Evolutionary conservation across 371 early-diverging fungal genomes (phyloP), one percentile per base, ranked within the genome.

Genomic region (Nematocida major): DNA sequence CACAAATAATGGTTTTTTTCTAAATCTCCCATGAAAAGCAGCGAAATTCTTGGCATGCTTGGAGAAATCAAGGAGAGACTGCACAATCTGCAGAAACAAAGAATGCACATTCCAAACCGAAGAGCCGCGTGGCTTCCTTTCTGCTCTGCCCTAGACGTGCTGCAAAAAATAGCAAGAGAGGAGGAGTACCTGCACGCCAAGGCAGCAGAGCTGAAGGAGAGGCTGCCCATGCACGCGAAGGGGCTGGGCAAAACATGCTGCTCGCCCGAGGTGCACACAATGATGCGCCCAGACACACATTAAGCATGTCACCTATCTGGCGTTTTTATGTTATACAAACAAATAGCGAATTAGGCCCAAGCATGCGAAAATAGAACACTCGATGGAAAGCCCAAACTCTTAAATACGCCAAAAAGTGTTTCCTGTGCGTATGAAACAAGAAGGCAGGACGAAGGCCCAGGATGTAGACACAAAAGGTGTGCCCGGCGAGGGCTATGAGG

Each of bases 121-220:
- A 5, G 13, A 26, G n/a, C 4, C 7, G 30, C 68, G 32, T 7
- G 26, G 5, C 39, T 45, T 62, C 70, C 68, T n/a, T 68, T 68
- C 30, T 18, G 18, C 11, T 68, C 51, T n/a, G 11, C 54, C 1
- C 5, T 50, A 32, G 70, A 57, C 5, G 24, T 69, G 15, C 62
- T 69, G 24, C 15, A 22, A n/a, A 69, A 61, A 69, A 36, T 69
- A 30, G 5, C 5, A 20, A 59, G 30, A 7, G 70, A 69, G 36
- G 70, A 69, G 32, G 32, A 61, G 7, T 69, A 69, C 42, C 48
- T 69, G 36, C 11, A 40, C 15, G 42, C 11, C 18, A 62, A 69
- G 22, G 61, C 62, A 20, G 4, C 48, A 3, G 43, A 49, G 62
- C 59, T 69, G 18, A 61, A 49, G 34, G 49, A 69, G 22, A 34